Evolutionary conservation across 225 moss, liverwort and hornwort genomes (phyloP).

Genomic region (Physcomitrium patens): DNA sequence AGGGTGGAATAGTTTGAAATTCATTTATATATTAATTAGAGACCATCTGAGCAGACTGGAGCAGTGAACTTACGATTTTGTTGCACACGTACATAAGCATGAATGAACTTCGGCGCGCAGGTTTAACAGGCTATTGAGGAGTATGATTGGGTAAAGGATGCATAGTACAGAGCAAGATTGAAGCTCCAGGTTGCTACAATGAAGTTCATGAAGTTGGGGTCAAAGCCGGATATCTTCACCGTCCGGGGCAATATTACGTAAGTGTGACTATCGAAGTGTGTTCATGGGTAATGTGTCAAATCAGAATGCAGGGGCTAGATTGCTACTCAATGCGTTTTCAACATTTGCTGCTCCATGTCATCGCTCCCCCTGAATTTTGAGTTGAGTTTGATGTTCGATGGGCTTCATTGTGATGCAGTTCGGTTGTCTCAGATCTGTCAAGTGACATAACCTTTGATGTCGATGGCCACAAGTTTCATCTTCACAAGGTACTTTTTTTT

Average conservation of each 20-base stretch:
- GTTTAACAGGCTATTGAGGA: neutral
- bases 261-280: slow-evolving; percentile 25
- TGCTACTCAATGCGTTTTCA: neutral
- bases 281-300: neutral
- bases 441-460: slow-evolving; percentile 74
- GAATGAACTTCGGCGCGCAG: neutral
- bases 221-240: slow-evolving; percentile 47
- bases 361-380: neutral
- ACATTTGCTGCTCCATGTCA: neutral
- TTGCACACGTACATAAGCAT: neutral
- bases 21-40: too few species aligned
- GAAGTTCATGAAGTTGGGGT: slow-evolving; percentile 68
- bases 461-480: slow-evolving; percentile 61
- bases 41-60: too few species aligned
- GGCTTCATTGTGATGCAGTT: slow-evolving; percentile 47
- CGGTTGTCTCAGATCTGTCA: slow-evolving; percentile 67
- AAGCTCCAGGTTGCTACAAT: slow-evolving; percentile 40
- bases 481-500: slow-evolving; percentile 67
- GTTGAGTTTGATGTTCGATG: slow-evolving; percentile 11
- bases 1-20: neutral
- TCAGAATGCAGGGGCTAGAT: neutral
- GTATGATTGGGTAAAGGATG: slow-evolving; percentile 24
- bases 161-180: slow-evolving; percentile 9
- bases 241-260: slow-evolving; percentile 41
- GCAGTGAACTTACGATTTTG: neutral